Base-by-base conservation (phyloP, 1,139 yeast species). In the Hemisphaericaspora subhashii region DNA sequence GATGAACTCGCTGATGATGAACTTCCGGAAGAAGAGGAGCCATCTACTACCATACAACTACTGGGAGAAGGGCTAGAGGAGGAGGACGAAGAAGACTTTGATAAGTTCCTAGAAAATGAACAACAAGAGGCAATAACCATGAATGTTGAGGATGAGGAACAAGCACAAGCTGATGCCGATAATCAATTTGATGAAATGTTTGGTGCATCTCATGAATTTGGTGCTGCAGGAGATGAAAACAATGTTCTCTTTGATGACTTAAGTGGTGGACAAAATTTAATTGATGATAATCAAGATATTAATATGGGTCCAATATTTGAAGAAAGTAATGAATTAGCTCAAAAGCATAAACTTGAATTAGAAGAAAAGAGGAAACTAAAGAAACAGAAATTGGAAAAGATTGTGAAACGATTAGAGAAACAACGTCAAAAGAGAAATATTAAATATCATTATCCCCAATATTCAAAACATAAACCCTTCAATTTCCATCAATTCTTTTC, bases 1-100 rank as follows among this genome's bases (percentile, higher is more conserved):
- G 98, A 90, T 51, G 97, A 90, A 58, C 69, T 92, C 41, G 98
- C 98, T n/a, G 74, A 89, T 35, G 96, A 88, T 39, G 87, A 53
- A 16, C 47, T 67, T 6, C 72, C 75, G 0, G 72, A 64, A n/a
- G 80, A 74, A 42, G 74, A 64, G 22, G 55, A 49, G 13, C 33
- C 51, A 0, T 32, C 53, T 31, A 30, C 36, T n/a, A n/a, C n/a
- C n/a, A n/a, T n/a, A n/a, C n/a, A n/a, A n/a, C n/a, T n/a, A n/a
- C n/a, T n/a, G n/a, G n/a, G n/a, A n/a, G n/a, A n/a, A n/a, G n/a
- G n/a, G n/a, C n/a, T n/a, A n/a, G n/a, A n/a, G n/a, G 52, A 39
- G 9, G 54, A 43, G 7, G 57, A 48, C 16, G 61, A 53, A 14
- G 62, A 50, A 7, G 62, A 54, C 31, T 43, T 48, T 17, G 60